A percentile compares a stretch with the other conserved stretches of the same genome.
These are phyloP conservation scores for Clonostachys solani DNA, from an alignment of 2,329 filamentous ascomycete species.

Conservation along the genomic window DNA sequence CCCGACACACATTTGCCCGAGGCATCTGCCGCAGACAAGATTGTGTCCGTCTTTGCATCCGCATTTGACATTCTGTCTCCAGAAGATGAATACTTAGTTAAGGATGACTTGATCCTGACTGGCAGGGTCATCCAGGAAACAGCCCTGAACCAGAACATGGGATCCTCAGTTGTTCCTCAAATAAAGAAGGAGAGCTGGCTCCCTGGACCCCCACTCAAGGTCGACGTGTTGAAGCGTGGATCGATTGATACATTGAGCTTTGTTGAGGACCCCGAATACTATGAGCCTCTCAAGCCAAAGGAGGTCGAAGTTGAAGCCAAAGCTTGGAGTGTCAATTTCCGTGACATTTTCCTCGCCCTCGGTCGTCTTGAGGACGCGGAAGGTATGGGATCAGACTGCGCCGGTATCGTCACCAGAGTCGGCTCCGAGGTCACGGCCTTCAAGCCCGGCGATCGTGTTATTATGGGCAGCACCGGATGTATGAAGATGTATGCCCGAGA, in stretches of 20 bases:
- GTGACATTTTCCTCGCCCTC: conserved; percentile 8
- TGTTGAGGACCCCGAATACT: not conserved
- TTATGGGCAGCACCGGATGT: conserved; percentile 11
- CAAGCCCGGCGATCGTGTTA: conserved; percentile 9
- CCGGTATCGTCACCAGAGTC: conserved; percentile 9
- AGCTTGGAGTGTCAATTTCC: conserved; percentile 12
- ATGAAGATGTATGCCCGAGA: conserved; percentile 12
- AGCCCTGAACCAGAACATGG: not conserved
- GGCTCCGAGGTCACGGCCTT: conserved; percentile 11
- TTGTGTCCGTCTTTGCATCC: not conserved
- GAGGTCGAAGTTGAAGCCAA: conserved; percentile 21
- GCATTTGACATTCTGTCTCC: not conserved
- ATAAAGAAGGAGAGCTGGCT: not conserved
- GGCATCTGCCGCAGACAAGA: not conserved
- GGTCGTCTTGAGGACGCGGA: conserved; percentile 4
- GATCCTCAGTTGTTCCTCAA: not conserved
- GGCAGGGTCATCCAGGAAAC: conserved; percentile 1
- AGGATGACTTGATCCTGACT: conserved; percentile 3
- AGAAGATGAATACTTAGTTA: conserved; percentile 8
- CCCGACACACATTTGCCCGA: too few species aligned
- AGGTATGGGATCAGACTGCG: conserved; percentile 11
- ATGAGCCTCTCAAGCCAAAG: conserved; percentile 24
- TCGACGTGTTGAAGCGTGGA: conserved; percentile 4
- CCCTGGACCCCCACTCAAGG: not conserved
- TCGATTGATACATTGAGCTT: conserved; percentile 15